phyloP scores from a whole-genome alignment of 1,284 basidiomycete species.

The Ustilago hordei region DNA sequence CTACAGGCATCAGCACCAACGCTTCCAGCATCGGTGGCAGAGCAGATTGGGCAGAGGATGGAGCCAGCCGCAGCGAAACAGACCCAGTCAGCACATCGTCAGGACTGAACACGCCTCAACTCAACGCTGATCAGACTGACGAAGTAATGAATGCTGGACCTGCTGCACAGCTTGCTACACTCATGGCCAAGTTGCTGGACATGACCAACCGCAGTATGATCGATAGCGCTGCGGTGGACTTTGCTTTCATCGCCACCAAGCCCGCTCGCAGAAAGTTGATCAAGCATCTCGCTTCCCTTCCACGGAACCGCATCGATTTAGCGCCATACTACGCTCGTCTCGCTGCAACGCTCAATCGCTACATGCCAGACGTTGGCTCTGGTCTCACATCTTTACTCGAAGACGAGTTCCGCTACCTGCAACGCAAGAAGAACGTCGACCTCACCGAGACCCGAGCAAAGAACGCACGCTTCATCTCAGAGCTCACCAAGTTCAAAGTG shows the following conservation, averaged over 20 bases:
- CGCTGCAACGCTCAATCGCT: conserved; percentile 85
- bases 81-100: conserved; percentile 8
- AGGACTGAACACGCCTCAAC: conserved; percentile 29
- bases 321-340: conserved; percentile 93
- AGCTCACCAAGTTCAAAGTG: conserved; percentile 94
- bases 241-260: conserved; percentile 95
- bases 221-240: conserved; percentile 94
- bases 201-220: conserved; percentile 91
- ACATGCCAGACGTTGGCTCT: conserved; percentile 91
- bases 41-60: conserved; percentile 46
- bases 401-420: conserved; percentile 96
- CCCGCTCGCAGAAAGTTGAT: conserved; percentile 89
- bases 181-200: conserved; percentile 92
- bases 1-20: conserved; percentile 17
- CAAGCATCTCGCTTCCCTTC: conserved; percentile 79
- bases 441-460: conserved; percentile 85
- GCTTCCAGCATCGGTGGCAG: conserved; percentile 74
- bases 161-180: conserved; percentile 87
- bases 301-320: conserved; percentile 88
- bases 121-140: conserved; percentile 33
- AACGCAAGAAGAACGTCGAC: conserved; percentile 91
- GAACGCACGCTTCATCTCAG: conserved; percentile 90
- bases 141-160: conserved; percentile 77
- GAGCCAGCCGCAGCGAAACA: background rate
- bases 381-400: conserved; percentile 86